Percentiles rank a stretch among this genome's conserved stretches.
phyloP scores from a whole-genome alignment of 2,329 filamentous ascomycete species.

The Tolypocladium pustulatum region DNA sequence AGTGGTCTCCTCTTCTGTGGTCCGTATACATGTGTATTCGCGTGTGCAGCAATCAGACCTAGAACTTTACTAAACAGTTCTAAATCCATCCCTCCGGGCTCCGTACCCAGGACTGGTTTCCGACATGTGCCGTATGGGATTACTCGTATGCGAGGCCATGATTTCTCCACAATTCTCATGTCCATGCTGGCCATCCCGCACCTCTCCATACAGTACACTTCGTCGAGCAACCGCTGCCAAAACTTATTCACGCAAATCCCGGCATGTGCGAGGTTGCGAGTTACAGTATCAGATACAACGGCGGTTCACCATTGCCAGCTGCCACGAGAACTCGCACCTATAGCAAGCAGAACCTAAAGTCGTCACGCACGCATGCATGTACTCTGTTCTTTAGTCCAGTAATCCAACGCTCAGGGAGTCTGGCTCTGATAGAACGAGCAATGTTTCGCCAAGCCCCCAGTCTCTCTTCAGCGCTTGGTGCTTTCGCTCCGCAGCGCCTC shows the following conservation, averaged over 20 bases:
- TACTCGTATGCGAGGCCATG: neutral
- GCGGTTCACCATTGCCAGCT: neutral
- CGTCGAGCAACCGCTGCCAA: neutral
- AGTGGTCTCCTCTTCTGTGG: neutral
- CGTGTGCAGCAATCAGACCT: neutral
- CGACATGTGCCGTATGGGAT: neutral
- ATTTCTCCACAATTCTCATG: neutral
- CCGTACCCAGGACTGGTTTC: neutral
- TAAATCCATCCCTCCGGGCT: neutral
- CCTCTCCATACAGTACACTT: neutral
- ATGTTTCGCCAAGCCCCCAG: neutral
- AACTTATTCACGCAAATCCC: neutral
- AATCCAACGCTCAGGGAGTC: constrained; percentile 46
- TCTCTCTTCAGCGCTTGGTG: constrained; percentile 14
- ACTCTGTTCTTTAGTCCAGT: constrained; percentile 54
- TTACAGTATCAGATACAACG: neutral
- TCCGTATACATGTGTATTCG: neutral
- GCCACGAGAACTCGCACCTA: neutral
- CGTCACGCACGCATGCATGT: constrained; percentile 27
- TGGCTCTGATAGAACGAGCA: constrained; percentile 56
- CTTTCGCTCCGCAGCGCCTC: constrained; percentile 17
- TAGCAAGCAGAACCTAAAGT: neutral
- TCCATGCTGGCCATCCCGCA: neutral
- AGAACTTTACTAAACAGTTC: neutral
- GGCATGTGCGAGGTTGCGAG: neutral